Base-by-base conservation (phyloP, 192 early-diverging fungal species). In the Linnemannia elongata region DNA sequence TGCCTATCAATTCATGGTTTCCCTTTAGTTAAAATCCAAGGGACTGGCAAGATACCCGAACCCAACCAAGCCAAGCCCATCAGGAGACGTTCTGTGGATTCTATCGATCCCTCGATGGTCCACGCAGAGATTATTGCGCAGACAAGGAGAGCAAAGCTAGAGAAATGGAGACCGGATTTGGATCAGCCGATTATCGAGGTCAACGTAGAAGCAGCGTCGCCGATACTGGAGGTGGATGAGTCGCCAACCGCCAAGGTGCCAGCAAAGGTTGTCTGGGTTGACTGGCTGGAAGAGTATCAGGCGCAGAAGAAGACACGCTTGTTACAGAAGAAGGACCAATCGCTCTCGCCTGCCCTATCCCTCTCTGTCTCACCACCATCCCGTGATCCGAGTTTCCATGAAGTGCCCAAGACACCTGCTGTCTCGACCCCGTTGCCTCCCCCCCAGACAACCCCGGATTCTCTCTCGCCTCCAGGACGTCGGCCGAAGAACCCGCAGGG, bases 101-200 rank as follows among this genome's bases (percentile, higher is more conserved):
- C 85, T 1, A 81, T 87, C 45, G 85, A 87, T 42, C 85, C 85
- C 36, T 87, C 85, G 27, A 81, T 87, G 79, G 66, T 87, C 15
- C 85, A 87, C 45, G 85, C 85, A 2, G 85, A 87, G 72, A 87
- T 87, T 30, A 87, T 87, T 75, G 79, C 85, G 8, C 85, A 87
- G 60, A 87, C 85, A 24, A 72, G 85, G 52, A 68, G 80, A 52
- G 85, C 85, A 15, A 87, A 87, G 33, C 69, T 87, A 66, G 85
- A 87, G 42, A 87, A 87, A 74, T 87, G 85, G 85, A 72, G 79
- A 33, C 85, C 85, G 12, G 85, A 87, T 63, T 52, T 87, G 66
- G 72, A 71, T 71, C 27, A 77, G 15, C 24, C 75, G 24, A 77
- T 66, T 10, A 18, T 22, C 2, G 85, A 86, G 7, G 15, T 22